Percentiles rank a stretch among this genome's conserved stretches.
Conservation (phyloP, 805 yeast species). For the Saturnispora mendoncae region DNA sequence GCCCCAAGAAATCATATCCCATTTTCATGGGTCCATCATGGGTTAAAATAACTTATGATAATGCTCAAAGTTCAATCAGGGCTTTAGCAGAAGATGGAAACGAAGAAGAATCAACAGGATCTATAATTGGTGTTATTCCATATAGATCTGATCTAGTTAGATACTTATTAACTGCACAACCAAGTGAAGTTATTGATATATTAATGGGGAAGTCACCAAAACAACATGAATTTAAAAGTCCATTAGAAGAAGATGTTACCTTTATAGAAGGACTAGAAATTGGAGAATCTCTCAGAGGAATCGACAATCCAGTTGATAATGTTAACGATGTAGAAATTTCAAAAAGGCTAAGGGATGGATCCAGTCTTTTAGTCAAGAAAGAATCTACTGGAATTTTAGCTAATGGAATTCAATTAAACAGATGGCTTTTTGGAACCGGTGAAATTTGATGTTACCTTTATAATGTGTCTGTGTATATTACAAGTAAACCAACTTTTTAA, state of each 20-base stretch:
- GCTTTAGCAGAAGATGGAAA: slow-evolving; percentile 81
- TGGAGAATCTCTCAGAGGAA: slow-evolving; percentile 13
- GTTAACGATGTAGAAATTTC: neutral
- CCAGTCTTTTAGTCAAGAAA: slow-evolving; percentile 9
- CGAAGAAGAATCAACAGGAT: slow-evolving; percentile 47
- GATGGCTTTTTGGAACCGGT: slow-evolving; percentile 12
- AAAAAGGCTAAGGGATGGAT: slow-evolving; percentile 11
- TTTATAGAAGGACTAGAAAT: slow-evolving; percentile 10
- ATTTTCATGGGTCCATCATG: slow-evolving; percentile 81
- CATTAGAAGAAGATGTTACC: neutral
- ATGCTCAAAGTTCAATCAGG: slow-evolving; percentile 64
- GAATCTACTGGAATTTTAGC: neutral
- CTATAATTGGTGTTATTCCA: slow-evolving; percentile 56
- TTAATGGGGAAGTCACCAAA: slow-evolving; percentile 1
- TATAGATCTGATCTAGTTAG: slow-evolving; percentile 54
- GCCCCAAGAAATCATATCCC: slow-evolving; percentile 32
- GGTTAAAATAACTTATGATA: slow-evolving; percentile 83
- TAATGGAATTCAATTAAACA: slow-evolving; percentile 8
- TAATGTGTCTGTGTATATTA: neutral
- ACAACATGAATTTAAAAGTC: neutral
- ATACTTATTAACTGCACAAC: slow-evolving; percentile 35
- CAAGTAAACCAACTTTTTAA: neutral
- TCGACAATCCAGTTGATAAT: slow-evolving; percentile 5
- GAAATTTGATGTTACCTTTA: slow-evolving; percentile 6
- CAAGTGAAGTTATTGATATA: slow-evolving; percentile 29